Percentiles rank a stretch among this genome's conserved stretches.
These are phyloP conservation scores for Micractinium conductrix DNA, from an alignment of 139 green algal genomes.

Conservation along the genomic window DNA sequence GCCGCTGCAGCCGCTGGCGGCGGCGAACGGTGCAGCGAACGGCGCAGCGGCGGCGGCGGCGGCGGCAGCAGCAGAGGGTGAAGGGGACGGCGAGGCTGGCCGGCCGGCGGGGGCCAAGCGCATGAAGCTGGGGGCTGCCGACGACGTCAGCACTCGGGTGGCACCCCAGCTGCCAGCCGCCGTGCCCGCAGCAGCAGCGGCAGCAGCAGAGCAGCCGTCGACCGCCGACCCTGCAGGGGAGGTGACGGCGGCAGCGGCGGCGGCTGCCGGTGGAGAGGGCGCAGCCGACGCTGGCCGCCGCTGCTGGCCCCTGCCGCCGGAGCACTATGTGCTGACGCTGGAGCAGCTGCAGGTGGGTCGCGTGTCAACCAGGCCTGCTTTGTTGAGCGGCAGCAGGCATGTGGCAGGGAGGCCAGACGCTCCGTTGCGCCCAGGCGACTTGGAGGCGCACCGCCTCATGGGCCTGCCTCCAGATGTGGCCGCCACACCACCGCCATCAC, in stretches of 20 bases:
- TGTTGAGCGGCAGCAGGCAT: too few relatives aligned
- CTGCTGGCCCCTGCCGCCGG: background rate
- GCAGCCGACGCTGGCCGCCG: background rate
- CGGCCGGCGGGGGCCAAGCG: background rate
- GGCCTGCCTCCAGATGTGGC: too few relatives aligned
- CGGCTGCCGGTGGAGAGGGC: background rate
- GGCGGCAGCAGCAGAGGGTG: background rate
- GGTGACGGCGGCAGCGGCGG: background rate
- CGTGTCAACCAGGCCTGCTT: too few relatives aligned
- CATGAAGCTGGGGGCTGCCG: background rate
- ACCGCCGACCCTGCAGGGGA: conserved; percentile 14
- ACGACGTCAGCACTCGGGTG: conserved; percentile 26
- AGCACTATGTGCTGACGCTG: conserved; percentile 9
- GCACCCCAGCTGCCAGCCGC: background rate
- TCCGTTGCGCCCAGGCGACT: too few relatives aligned
- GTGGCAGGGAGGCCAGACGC: too few relatives aligned
- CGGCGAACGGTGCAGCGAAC: background rate
- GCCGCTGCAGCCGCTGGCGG: background rate
- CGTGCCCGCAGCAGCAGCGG: background rate
- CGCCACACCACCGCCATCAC: too few relatives aligned
- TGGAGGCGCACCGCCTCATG: too few relatives aligned
- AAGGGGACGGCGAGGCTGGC: background rate
- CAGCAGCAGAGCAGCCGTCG: background rate
- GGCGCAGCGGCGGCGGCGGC: background rate
- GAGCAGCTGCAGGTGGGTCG: conserved; percentile 15